These are phyloP conservation scores for Hypoxylon rubiginosum DNA, from an alignment of 2,329 filamentous ascomycete genomes.

Conservation along the genomic window DNA sequence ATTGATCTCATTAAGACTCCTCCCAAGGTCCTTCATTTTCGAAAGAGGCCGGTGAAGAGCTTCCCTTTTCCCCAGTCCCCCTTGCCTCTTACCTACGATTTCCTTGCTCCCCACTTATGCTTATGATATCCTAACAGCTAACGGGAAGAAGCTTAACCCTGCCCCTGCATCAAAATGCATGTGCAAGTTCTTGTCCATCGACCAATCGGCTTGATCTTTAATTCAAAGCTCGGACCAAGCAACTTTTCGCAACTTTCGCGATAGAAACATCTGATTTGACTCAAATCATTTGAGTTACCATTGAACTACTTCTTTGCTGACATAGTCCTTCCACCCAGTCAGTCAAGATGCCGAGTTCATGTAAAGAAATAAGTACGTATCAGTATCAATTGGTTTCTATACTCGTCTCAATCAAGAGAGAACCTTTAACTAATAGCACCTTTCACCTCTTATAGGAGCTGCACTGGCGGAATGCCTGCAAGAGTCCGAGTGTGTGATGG, in stretches of 20 bases:
- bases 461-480: constrained; percentile 96
- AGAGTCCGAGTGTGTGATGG: constrained; percentile 95
- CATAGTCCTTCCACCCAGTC: constrained; percentile 10
- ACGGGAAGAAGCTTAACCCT: constrained; percentile 29
- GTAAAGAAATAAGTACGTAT: constrained; percentile 90
- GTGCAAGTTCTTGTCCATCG: constrained; percentile 4
- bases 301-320: constrained; percentile 7
- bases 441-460: constrained; percentile 73
- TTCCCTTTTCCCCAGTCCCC: constrained; percentile 2
- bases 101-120: constrained; percentile 27
- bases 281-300: background rate
- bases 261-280: constrained; percentile 35
- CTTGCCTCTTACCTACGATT: constrained; percentile 1
- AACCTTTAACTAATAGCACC: constrained; percentile 31
- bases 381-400: constrained; percentile 1
- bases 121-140: background rate
- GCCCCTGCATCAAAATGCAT: constrained; percentile 34
- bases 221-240: constrained; percentile 36
- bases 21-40: constrained; percentile 15
- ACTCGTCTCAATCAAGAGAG: constrained; percentile 5
- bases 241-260: constrained; percentile 32
- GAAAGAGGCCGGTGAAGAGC: constrained; percentile 21
- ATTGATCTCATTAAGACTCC: constrained; percentile 32
- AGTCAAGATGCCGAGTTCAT: constrained; percentile 87
- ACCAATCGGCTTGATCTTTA: constrained; percentile 31